phyloP scores from a whole-genome alignment of 306 rosid species.

The Trifolium subterraneum region DNA sequence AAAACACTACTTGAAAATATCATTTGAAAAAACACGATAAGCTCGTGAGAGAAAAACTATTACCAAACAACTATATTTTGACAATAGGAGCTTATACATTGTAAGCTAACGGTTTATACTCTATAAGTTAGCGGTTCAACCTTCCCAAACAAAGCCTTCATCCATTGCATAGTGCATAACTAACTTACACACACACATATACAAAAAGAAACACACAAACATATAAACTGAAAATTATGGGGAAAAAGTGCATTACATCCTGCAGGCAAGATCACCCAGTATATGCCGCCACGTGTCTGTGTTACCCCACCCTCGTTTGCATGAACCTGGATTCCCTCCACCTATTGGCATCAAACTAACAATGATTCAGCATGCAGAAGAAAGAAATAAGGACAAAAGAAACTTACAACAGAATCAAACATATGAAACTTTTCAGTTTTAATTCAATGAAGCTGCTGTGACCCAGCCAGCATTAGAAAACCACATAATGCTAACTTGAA shows the following conservation, averaged over 20 bases:
- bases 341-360: slow-evolving; percentile 59
- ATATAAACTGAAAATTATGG: slow-evolving; percentile 24
- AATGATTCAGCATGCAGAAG: slow-evolving; percentile 33
- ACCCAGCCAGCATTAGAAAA: slow-evolving; percentile 17
- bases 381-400: slow-evolving; percentile 31
- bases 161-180: slow-evolving; percentile 19
- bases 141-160: neutral
- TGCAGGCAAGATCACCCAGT: slow-evolving; percentile 95
- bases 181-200: neutral
- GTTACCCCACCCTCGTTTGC: slow-evolving; percentile 92
- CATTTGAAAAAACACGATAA: neutral
- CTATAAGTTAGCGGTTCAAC: neutral
- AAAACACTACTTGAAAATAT: neutral
- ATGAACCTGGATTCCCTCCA: slow-evolving; percentile 90
- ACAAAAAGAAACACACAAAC: neutral
- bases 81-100: neutral
- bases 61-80: neutral
- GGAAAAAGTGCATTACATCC: slow-evolving; percentile 75
- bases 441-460: slow-evolving; percentile 16
- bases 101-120: neutral
- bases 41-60: neutral
- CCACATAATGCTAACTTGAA: slow-evolving; percentile 18
- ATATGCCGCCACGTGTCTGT: slow-evolving; percentile 89
- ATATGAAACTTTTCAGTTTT: slow-evolving; percentile 1
- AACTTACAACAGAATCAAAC: slow-evolving; percentile 29